phyloP scores from a whole-genome alignment of 179 eudicot species.

The Vitellaria paradoxa region DNA sequence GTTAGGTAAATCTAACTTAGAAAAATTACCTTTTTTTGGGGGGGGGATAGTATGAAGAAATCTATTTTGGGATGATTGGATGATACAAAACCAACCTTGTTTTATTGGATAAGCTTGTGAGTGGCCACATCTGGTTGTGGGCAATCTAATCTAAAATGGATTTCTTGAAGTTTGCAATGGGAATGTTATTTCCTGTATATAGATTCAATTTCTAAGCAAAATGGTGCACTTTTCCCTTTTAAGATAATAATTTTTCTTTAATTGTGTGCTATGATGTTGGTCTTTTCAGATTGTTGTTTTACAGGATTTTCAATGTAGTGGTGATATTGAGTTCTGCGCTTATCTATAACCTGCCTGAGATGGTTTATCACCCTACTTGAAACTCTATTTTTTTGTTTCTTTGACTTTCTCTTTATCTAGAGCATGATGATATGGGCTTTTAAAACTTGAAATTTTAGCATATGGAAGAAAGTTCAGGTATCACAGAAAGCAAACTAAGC shows the following conservation, averaged over 20 bases:
- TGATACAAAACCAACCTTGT: not conserved
- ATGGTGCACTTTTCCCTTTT: not conserved
- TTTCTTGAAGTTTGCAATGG: not conserved
- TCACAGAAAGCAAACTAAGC: not conserved
- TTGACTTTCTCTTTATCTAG: conserved; percentile 11
- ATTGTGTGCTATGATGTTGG: not conserved
- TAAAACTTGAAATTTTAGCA: not conserved
- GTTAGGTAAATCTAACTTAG: not conserved
- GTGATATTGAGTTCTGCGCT: conserved; percentile 96
- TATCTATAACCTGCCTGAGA: conserved; percentile 95
- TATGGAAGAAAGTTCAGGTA: not conserved
- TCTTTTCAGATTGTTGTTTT: conserved; percentile 15
- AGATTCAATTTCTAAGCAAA: not conserved
- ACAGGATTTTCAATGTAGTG: conserved; percentile 94
- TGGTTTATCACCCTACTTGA: conserved; percentile 62
- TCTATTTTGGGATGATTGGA: not conserved
- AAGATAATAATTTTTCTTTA: not conserved
- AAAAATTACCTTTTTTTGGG: not conserved
- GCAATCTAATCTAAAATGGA: too few species aligned
- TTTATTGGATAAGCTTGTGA: not conserved
- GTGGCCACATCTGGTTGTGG: not conserved
- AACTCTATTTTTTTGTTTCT: conserved; percentile 8
- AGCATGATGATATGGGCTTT: not conserved
- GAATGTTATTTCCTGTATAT: not conserved
- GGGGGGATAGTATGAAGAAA: conserved; percentile 5